These are phyloP conservation scores for Penicillium griseofulvum DNA, from an alignment of 2,329 filamentous ascomycete species.

Conservation along the genomic window DNA sequence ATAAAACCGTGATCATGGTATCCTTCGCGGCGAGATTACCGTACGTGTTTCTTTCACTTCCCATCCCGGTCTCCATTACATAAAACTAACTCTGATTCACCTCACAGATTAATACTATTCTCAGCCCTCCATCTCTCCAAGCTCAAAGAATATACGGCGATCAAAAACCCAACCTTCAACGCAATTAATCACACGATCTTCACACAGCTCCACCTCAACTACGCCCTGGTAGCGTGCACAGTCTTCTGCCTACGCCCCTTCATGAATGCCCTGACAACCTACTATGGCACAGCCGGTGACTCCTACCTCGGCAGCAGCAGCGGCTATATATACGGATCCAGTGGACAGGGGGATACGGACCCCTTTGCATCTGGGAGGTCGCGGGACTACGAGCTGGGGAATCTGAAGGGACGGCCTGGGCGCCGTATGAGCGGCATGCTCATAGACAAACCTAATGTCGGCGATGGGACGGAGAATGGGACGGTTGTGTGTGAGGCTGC, in stretches of 20 bases:
- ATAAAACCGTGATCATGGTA: not conserved
- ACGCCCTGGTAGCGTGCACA: not conserved
- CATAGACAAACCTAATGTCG: not conserved
- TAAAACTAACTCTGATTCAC: not conserved
- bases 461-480: not conserved
- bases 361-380: not conserved
- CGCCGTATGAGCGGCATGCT: not conserved
- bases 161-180: not conserved
- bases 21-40: not conserved
- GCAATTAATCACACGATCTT: not conserved
- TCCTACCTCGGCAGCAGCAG: not conserved
- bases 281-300: not conserved
- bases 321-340: not conserved
- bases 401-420: not conserved
- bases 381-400: not conserved
- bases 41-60: not conserved
- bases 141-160: not conserved
- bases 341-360: not conserved
- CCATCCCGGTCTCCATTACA: not conserved
- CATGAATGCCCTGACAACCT: not conserved
- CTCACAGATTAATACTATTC: not conserved
- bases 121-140: not conserved
- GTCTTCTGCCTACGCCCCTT: not conserved
- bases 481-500: not conserved
- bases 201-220: not conserved